Percentiles rank a stretch among this genome's conserved stretches.
phyloP scores from a whole-genome alignment of 164 flowering plant species.

The Magnolia changhungtana region DNA sequence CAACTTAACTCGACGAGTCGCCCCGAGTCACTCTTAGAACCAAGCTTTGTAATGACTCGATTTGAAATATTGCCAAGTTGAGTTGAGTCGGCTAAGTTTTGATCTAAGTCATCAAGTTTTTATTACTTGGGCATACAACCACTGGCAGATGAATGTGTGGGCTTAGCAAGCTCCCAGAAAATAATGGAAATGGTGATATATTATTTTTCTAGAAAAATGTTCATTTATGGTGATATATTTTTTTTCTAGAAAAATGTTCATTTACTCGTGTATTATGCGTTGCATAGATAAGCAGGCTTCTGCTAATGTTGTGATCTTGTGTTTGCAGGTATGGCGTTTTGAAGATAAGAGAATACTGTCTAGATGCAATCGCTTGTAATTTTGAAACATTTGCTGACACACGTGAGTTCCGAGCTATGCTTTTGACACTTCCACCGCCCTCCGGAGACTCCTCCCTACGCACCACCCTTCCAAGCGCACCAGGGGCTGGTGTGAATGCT shows the following conservation, averaged over 20 bases:
- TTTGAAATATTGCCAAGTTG: too few species aligned
- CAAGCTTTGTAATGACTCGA: too few species aligned
- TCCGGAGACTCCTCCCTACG: slow-evolving; percentile 92
- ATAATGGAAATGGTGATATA: too few species aligned
- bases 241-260: neutral
- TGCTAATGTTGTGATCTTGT: slow-evolving; percentile 1
- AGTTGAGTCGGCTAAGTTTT: too few species aligned
- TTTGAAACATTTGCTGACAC: slow-evolving; percentile 93
- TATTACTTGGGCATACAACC: too few species aligned
- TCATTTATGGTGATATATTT: neutral
- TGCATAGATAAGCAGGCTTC: too few species aligned
- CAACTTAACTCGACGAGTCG: too few species aligned
- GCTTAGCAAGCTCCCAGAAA: too few species aligned
- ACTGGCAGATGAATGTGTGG: too few species aligned
- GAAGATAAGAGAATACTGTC: slow-evolving; percentile 87
- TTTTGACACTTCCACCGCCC: slow-evolving; percentile 88
- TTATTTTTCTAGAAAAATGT: too few species aligned
- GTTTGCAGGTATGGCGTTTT: slow-evolving; percentile 76
- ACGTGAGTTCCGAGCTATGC: slow-evolving; percentile 76
- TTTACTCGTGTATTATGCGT: neutral
- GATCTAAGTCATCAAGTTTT: too few species aligned
- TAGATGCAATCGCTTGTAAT: slow-evolving; percentile 80
- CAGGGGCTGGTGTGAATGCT: slow-evolving; percentile 60
- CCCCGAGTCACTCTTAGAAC: too few species aligned
- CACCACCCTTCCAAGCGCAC: slow-evolving; percentile 91